Percentiles rank a stretch among this genome's conserved stretches.
Conservation (phyloP, 495 filamentous ascomycete species). For the Haplographium delicatum region DNA sequence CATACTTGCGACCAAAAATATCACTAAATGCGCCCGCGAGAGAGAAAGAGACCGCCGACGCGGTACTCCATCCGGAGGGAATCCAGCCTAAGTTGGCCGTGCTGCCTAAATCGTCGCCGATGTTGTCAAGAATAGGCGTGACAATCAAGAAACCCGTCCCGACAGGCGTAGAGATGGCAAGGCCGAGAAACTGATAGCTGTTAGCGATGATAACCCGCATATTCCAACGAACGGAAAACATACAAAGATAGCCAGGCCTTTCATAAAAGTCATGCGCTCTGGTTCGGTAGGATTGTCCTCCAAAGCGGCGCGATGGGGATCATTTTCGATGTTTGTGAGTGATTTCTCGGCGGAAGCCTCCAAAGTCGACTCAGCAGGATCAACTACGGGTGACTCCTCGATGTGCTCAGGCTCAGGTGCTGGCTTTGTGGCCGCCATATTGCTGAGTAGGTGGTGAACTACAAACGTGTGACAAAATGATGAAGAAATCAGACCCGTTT, state of each 20-base stretch:
- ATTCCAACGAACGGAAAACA: too few species aligned
- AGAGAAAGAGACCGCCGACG: neutral
- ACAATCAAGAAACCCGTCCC: too few species aligned
- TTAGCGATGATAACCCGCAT: too few species aligned
- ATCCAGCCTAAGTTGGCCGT: neutral
- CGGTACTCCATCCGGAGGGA: neutral
- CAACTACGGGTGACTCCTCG: too few species aligned
- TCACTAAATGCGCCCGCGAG: neutral
- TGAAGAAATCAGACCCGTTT: too few species aligned
- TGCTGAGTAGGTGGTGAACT: too few species aligned
- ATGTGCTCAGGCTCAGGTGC: too few species aligned
- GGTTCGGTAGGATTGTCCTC: neutral
- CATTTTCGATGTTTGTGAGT: neutral
- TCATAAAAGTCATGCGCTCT: neutral
- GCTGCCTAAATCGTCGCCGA: neutral
- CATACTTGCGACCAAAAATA: neutral
- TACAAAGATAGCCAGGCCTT: neutral
- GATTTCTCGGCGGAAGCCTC: neutral
- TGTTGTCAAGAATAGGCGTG: neutral
- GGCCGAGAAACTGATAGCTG: too few species aligned
- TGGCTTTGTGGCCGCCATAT: too few species aligned
- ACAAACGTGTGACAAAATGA: too few species aligned
- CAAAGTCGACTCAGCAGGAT: too few species aligned
- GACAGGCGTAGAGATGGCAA: too few species aligned
- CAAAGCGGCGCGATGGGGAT: neutral